Evolutionary conservation across 2,329 filamentous ascomycete species (phyloP).

Genomic region (Apiospora kogelbergensis): DNA sequence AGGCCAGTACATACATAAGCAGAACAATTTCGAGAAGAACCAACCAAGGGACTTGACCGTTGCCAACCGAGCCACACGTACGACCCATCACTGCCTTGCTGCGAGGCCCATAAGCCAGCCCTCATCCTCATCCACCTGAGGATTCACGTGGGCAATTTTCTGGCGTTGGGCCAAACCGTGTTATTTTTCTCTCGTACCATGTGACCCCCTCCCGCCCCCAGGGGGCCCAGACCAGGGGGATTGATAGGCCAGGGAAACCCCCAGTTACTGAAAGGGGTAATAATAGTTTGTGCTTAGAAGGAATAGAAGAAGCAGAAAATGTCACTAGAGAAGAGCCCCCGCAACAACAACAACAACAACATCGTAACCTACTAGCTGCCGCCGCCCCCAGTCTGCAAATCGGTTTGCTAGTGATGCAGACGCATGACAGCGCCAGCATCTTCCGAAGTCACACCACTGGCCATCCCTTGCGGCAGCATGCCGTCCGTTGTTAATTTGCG

Average conservation of each 20-base stretch:
- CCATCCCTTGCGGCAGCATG: neutral
- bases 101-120: neutral
- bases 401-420: neutral
- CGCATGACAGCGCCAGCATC: neutral
- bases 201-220: neutral
- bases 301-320: neutral
- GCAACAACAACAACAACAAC: no score
- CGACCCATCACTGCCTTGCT: neutral
- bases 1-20: neutral
- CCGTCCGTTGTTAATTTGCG: neutral
- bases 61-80: neutral
- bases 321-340: neutral
- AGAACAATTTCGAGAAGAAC: neutral
- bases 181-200: neutral
- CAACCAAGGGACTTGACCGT: neutral
- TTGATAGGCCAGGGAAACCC: neutral
- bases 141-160: slow-evolving; percentile 4
- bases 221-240: neutral
- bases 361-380: neutral
- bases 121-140: neutral
- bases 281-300: neutral
- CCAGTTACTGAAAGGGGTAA: slow-evolving; percentile 7
- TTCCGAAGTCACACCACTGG: neutral
- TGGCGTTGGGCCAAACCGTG: neutral
- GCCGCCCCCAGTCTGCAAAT: neutral